phyloP scores from a whole-genome alignment of 768 basidiomycete genomes.

The Lentinula detonsa region DNA sequence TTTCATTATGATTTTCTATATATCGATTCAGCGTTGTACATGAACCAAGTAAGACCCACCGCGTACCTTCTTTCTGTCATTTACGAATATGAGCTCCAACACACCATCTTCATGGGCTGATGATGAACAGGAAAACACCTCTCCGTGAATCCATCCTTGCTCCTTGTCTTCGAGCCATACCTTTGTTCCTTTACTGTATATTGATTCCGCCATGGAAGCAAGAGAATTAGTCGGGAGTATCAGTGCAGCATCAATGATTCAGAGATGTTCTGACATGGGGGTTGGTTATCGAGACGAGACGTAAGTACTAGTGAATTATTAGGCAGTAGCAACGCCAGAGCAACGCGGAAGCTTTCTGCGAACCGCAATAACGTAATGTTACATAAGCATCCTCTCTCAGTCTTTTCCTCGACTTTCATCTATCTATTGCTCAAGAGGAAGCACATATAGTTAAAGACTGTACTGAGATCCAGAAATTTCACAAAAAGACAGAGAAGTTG shows the following conservation, averaged over 20 bases:
- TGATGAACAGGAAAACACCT: conserved; percentile 21
- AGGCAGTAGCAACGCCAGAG: too few species aligned
- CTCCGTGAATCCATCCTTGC: conserved; percentile 88
- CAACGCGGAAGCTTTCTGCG: too few species aligned
- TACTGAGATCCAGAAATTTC: too few species aligned
- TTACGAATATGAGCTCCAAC: not conserved
- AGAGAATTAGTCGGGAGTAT: not conserved
- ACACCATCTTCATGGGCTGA: not conserved
- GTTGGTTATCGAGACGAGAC: too few species aligned
- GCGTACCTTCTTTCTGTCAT: not conserved
- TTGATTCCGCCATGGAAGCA: conserved; percentile 76
- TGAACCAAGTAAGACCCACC: not conserved
- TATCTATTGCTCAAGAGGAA: too few species aligned
- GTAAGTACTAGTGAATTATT: too few species aligned
- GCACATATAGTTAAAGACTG: too few species aligned
- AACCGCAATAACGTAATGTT: too few species aligned
- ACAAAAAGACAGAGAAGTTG: too few species aligned
- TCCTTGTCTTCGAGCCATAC: conserved; percentile 96
- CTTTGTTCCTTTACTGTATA: conserved; percentile 83
- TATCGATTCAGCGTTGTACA: not conserved
- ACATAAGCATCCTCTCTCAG: too few species aligned
- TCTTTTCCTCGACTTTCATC: too few species aligned
- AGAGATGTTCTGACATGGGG: too few species aligned
- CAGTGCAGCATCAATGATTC: not conserved
- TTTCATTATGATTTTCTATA: not conserved